A percentile compares a stretch with the other conserved stretches of the same genome.
phyloP scores from a whole-genome alignment of 1,139 yeast genomes.

The Tardiomyces depauwii region DNA sequence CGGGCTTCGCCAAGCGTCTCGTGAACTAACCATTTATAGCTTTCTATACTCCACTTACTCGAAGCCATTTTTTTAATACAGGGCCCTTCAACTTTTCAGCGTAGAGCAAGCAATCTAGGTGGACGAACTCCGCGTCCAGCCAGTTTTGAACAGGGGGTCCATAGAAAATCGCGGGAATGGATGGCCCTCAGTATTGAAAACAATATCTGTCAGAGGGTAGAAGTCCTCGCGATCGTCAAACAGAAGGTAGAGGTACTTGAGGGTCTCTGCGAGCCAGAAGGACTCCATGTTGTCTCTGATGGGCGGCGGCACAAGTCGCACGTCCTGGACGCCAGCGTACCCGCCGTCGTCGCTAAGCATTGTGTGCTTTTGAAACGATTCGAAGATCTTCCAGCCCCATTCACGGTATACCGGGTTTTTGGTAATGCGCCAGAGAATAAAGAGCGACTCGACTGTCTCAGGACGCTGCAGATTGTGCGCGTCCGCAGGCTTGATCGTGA shows the following conservation, averaged over 20 bases:
- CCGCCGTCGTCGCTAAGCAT: conserved; percentile 42
- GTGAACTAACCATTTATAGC: background rate
- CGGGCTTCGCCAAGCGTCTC: background rate
- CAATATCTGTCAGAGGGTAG: conserved; percentile 52
- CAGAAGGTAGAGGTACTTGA: conserved; percentile 74
- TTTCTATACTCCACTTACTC: no score
- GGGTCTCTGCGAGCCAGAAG: conserved; percentile 90
- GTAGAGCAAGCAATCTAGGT: background rate
- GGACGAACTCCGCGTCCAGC: conserved; percentile 35
- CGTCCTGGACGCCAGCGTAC: conserved; percentile 60
- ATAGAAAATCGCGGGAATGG: conserved; percentile 68
- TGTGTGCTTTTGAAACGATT: conserved; percentile 50
- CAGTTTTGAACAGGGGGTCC: conserved; percentile 47
- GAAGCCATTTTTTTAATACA: no score
- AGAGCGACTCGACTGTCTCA: conserved; percentile 85
- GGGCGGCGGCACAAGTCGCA: conserved; percentile 38
- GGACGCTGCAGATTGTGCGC: conserved; percentile 85
- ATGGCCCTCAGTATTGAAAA: conserved; percentile 90
- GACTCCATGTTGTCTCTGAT: conserved; percentile 74
- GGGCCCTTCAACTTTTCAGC: no score
- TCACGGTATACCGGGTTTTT: conserved; percentile 72
- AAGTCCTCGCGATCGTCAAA: conserved; percentile 55
- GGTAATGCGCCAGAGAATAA: conserved; percentile 69
- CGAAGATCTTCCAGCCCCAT: conserved; percentile 86
- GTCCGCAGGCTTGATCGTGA: conserved; percentile 58